Conservation (phyloP, 1,284 basidiomycete species). For the Cutaneotrichosporon arboriforme region DNA sequence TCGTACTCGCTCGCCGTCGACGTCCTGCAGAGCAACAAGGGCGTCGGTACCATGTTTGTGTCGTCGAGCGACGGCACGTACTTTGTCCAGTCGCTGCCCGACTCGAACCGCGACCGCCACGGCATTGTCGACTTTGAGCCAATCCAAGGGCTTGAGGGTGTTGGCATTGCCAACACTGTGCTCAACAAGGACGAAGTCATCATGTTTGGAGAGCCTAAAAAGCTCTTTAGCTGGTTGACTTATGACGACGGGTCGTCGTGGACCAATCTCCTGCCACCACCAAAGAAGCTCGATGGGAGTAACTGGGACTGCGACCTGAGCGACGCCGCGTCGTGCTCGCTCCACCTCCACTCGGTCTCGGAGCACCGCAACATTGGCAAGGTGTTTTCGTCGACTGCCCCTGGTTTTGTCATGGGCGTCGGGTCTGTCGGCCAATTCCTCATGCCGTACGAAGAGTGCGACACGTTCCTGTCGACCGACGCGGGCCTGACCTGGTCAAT, state of each 20-base stretch:
- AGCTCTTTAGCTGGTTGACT: conserved; percentile 72
- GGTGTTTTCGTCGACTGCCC: conserved; percentile 88
- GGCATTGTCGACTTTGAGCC: conserved; percentile 94
- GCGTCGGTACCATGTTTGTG: conserved; percentile 86
- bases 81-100: conserved; percentile 84
- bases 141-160: conserved; percentile 85
- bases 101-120: conserved; percentile 80
- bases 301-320: conserved; percentile 59
- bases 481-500: conserved; percentile 83
- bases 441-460: conserved; percentile 73
- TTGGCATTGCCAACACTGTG: conserved; percentile 84
- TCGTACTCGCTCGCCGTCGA: conserved; percentile 90
- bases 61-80: conserved; percentile 91
- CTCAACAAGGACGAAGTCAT: conserved; percentile 75
- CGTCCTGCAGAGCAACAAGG: conserved; percentile 68
- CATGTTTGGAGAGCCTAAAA: conserved; percentile 59
- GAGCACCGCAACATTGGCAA: conserved; percentile 86
- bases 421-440: conserved; percentile 74
- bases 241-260: conserved; percentile 88
- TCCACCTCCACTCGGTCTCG: conserved; percentile 89
- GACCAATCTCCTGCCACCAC: conserved; percentile 64
- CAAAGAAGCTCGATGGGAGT: conserved; percentile 58
- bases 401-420: conserved; percentile 91
- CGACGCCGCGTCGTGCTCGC: conserved; percentile 62
- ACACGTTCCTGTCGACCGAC: conserved; percentile 88